Evolutionary conservation across 1,139 yeast species (phyloP), one percentile per base, ranked within the genome.

Genomic region (Pichia sp.): DNA sequence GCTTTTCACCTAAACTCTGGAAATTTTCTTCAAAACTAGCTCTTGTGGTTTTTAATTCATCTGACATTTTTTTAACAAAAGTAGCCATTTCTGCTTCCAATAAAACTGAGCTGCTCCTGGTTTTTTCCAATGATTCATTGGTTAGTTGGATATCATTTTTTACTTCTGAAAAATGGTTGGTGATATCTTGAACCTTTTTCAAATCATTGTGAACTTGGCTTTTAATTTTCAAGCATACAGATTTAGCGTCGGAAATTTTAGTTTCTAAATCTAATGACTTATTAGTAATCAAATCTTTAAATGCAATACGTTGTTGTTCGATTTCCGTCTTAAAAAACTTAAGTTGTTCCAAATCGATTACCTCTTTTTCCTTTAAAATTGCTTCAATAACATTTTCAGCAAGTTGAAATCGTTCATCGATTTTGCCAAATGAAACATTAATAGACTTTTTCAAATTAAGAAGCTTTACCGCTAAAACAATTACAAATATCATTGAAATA

Each of bases 1-100:
- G 34, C 5, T 46, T 47, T 15, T 38, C 45, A 6, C 38, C 33
- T 19, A 55, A 36, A 7, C 20, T 19, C 1, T n/a, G 4, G 19
- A 24, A 26, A 6, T 8, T 25, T 33, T 53, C 52, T 30, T 50
- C 50, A 4, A 52, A 11, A 10, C 47, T 53, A 25, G 45, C 40
- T 14, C 48, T 46, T 13, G 44, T 30, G 7, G 42, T 25, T 21
- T 51, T 55, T 27, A 49, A 38, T 8, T 49, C 50, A 13, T 40
- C 41, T 6, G 35, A 27, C 4, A 38, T 14, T 4, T 40, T 34
- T 1, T 25, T 19, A 5, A 28, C 27, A 14, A 40, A 33, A 7
- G 22, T 16, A 9, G 15, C 30, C 6, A 44, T 11, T 3, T 41
- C 32, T 8, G 7, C 24, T 10, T 35, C 33, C 1, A 44, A 14